Evolutionary conservation across 305 asterid genomes (phyloP).

Genomic region (Petunia hybrid): DNA sequence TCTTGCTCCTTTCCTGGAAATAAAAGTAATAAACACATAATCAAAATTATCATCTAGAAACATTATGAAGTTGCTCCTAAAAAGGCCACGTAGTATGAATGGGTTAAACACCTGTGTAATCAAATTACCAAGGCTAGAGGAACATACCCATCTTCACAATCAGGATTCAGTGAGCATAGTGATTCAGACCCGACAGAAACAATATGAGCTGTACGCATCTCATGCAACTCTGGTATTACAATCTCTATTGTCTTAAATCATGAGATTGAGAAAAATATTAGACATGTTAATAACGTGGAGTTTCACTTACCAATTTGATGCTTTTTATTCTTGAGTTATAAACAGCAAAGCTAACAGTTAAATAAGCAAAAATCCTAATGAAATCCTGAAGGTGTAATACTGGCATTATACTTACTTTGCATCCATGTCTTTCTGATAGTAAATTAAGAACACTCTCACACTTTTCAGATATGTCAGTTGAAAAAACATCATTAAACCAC

Average conservation of each 20-base stretch:
- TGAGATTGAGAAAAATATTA: constrained; percentile 42
- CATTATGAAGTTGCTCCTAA: neutral
- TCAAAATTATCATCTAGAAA: neutral
- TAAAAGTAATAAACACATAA: constrained; percentile 35
- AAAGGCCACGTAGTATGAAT: neutral
- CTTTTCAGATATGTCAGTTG: constrained; percentile 78
- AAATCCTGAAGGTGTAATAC: constrained; percentile 29
- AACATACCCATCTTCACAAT: constrained; percentile 85
- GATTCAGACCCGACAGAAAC: constrained; percentile 92
- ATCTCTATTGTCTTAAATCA: constrained; percentile 76
- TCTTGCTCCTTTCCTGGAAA: constrained; percentile 60
- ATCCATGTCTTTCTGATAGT: constrained; percentile 77
- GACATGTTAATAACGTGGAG: neutral
- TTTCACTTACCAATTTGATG: no score
- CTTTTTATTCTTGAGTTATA: no score
- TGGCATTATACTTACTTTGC: constrained; percentile 63
- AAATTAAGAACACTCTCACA: constrained; percentile 81
- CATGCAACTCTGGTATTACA: constrained; percentile 85
- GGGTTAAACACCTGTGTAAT: no score
- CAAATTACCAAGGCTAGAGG: constrained; percentile 29
- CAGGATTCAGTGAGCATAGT: constrained; percentile 67
- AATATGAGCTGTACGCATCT: constrained; percentile 89
- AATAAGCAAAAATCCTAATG: neutral
- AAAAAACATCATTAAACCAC: constrained; percentile 99
- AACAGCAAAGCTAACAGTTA: no score